A percentile compares a stretch with the other conserved stretches of the same genome.
These are phyloP conservation scores for Plantago major DNA, from an alignment of 257 asterid species.

Conservation along the genomic window DNA sequence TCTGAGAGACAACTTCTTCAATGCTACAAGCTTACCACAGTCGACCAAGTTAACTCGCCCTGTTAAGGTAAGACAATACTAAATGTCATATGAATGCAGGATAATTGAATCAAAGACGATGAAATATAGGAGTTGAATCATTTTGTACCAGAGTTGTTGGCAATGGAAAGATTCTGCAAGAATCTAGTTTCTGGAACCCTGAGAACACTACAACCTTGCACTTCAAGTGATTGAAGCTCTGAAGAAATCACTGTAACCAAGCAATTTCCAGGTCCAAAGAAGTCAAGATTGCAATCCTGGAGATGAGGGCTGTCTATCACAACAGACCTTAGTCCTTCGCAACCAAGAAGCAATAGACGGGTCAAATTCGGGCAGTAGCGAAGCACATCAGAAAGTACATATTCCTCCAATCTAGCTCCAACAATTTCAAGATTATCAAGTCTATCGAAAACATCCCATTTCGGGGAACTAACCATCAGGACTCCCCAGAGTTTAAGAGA, in stretches of 20 bases:
- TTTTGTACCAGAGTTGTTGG: constrained; percentile 69
- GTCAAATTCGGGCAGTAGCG: constrained; percentile 73
- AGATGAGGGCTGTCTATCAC: constrained; percentile 57
- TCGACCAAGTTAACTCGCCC: constrained; percentile 72
- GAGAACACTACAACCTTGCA: constrained; percentile 86
- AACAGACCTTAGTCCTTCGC: constrained; percentile 69
- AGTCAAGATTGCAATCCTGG: constrained; percentile 73
- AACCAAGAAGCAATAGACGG: constrained; percentile 72
- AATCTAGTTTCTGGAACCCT: constrained; percentile 52
- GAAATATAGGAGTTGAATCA: neutral
- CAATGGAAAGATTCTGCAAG: constrained; percentile 60
- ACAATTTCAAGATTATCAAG: constrained; percentile 88
- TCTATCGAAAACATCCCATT: constrained; percentile 68
- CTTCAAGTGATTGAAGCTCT: constrained; percentile 62
- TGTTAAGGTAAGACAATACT: constrained; percentile 16
- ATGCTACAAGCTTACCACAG: constrained; percentile 72
- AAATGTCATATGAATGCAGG: neutral
- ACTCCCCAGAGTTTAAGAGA: constrained; percentile 94
- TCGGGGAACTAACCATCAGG: constrained; percentile 62
- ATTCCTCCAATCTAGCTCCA: constrained; percentile 80
- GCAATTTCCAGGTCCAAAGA: constrained; percentile 72
- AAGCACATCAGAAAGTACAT: constrained; percentile 52
- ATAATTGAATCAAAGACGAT: neutral
- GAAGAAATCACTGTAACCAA: constrained; percentile 50
- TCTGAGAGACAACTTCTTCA: constrained; percentile 68